Conservation (phyloP, 177 flowering plant genomes). For the Vitis hybrid region DNA sequence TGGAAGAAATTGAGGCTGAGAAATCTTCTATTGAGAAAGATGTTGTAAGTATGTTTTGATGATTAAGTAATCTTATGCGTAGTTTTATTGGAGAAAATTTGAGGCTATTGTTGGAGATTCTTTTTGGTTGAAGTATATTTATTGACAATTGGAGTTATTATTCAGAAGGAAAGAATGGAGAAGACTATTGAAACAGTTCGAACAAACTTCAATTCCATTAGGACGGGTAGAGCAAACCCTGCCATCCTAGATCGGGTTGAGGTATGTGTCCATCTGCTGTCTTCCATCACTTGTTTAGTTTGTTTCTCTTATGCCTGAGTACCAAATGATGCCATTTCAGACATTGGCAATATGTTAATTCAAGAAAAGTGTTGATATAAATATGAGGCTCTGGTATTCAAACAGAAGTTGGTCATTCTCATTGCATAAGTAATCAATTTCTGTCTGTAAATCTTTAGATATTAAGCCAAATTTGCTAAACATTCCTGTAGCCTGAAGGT, state of each 20-base stretch:
- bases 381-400: too few species aligned
- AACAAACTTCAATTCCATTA: slow-evolving; percentile 69
- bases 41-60: slow-evolving; percentile 50
- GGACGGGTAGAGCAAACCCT: slow-evolving; percentile 90
- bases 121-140: neutral
- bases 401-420: too few species aligned
- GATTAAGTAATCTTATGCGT: neutral
- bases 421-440: too few species aligned
- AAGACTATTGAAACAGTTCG: slow-evolving; percentile 73
- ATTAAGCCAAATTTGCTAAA: too few species aligned
- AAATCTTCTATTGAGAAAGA: slow-evolving; percentile 74
- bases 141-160: neutral
- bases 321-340: neutral
- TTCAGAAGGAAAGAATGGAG: slow-evolving; percentile 86
- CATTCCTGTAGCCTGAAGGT: too few species aligned
- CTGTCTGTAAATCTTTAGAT: too few species aligned
- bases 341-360: too few species aligned
- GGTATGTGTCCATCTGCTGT: slow-evolving; percentile 34
- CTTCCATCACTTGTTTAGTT: neutral
- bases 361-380: too few species aligned
- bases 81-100: neutral
- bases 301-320: neutral
- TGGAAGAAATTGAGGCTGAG: slow-evolving; percentile 68
- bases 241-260: slow-evolving; percentile 83
- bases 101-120: neutral